These are phyloP conservation scores for Peronosclerospora sorghi DNA, from an alignment of 352 stramenopile species.

Conservation along the genomic window DNA sequence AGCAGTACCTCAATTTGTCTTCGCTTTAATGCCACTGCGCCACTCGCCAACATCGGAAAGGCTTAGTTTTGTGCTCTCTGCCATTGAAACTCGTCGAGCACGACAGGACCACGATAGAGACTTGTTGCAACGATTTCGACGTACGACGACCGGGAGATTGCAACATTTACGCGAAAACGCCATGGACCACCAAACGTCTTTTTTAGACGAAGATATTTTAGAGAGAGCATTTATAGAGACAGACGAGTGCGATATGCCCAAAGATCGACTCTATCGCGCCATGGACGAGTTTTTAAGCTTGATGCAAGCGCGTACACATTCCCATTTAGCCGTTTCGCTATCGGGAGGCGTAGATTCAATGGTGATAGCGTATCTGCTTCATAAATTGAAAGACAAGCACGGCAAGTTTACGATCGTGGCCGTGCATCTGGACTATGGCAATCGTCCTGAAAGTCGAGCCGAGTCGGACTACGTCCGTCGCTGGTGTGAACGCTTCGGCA, in stretches of 20 bases:
- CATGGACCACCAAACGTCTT: constrained; percentile 7
- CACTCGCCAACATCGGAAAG: constrained; percentile 58
- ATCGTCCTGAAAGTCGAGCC: constrained; percentile 85
- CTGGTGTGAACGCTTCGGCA: constrained; percentile 79
- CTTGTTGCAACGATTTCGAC: constrained; percentile 72
- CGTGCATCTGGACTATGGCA: constrained; percentile 97
- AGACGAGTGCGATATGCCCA: constrained; percentile 60
- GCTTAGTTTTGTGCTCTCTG: constrained; percentile 38
- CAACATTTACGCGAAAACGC: constrained; percentile 30
- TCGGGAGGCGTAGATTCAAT: constrained; percentile 97
- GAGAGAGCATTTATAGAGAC: constrained; percentile 50
- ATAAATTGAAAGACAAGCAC: constrained; percentile 61
- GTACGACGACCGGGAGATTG: constrained; percentile 65
- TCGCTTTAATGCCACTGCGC: constrained; percentile 78
- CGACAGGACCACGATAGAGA: constrained; percentile 44
- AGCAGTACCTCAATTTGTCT: constrained; percentile 49
- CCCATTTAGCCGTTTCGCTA: constrained; percentile 82
- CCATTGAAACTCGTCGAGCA: constrained; percentile 33
- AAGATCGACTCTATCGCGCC: constrained; percentile 45
- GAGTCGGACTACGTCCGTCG: constrained; percentile 89
- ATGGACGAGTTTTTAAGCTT: constrained; percentile 62
- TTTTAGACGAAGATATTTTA: constrained; percentile 56
- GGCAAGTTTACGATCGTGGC: constrained; percentile 66
- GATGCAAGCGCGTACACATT: constrained; percentile 29
- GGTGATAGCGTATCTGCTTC: constrained; percentile 91